A percentile compares a stretch with the other conserved stretches of the same genome.
These are phyloP conservation scores for Pinguiococcus pyrenoidosus DNA, from an alignment of 108 stramenopile genomes.

Conservation along the genomic window DNA sequence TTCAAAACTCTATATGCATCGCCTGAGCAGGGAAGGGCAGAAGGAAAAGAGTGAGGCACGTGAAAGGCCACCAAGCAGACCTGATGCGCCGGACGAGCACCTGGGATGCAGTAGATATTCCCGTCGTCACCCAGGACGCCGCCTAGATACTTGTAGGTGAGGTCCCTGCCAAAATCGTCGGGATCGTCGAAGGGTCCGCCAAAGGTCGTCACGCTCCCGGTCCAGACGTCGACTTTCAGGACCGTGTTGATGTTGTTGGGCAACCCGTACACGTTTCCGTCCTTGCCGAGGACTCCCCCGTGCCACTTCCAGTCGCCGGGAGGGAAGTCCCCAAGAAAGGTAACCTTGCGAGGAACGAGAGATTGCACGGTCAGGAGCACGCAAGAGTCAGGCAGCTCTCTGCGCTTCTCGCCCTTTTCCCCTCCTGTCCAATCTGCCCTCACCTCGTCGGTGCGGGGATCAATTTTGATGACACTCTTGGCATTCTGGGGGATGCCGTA, in stretches of 20 bases:
- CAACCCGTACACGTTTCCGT: constrained; percentile 61
- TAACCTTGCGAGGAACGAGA: constrained; percentile 19
- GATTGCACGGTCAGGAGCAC: neutral
- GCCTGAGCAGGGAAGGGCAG: too few relatives aligned
- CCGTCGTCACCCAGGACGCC: constrained; percentile 33
- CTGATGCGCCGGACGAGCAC: constrained; percentile 51
- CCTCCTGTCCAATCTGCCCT: constrained; percentile 7
- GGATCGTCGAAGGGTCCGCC: constrained; percentile 6
- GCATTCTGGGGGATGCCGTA: constrained; percentile 71
- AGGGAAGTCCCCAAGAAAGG: constrained; percentile 49
- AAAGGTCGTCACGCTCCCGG: constrained; percentile 12
- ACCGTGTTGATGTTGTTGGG: constrained; percentile 61
- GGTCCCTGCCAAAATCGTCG: neutral
- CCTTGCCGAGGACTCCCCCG: constrained; percentile 54
- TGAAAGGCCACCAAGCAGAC: constrained; percentile 34
- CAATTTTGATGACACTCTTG: constrained; percentile 47
- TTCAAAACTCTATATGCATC: too few relatives aligned
- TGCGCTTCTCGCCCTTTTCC: neutral
- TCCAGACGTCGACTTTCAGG: too few relatives aligned
- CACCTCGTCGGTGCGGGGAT: constrained; percentile 44
- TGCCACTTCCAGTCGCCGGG: constrained; percentile 67
- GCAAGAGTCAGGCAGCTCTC: neutral
- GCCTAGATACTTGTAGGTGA: neutral
- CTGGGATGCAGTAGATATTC: constrained; percentile 60
- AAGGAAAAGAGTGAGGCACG: too few relatives aligned